These are phyloP conservation scores for Passiflora organensis DNA, from an alignment of 345 rosid species.

Conservation along the genomic window DNA sequence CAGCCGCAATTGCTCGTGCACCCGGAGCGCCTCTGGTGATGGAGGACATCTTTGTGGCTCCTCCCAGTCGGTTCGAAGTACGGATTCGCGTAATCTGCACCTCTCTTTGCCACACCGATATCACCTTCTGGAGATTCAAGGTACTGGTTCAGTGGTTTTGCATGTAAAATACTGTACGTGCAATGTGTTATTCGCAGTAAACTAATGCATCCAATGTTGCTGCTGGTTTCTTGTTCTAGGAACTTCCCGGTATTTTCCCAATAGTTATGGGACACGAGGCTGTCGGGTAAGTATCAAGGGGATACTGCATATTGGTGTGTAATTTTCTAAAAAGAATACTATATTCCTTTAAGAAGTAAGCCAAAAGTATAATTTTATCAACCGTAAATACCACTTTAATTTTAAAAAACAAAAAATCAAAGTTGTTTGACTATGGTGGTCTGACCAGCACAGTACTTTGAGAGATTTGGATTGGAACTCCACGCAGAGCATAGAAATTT, in stretches of 20 bases:
- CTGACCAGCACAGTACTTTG: too few species aligned
- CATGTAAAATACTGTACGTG: background rate
- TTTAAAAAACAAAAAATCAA: too few species aligned
- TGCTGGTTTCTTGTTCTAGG: slow-evolving; percentile 28
- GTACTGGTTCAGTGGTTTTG: slow-evolving; percentile 13
- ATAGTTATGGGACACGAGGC: slow-evolving; percentile 78
- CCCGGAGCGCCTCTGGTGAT: slow-evolving; percentile 66
- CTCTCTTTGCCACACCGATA: slow-evolving; percentile 66
- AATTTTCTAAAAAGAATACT: too few species aligned
- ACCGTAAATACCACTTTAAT: too few species aligned
- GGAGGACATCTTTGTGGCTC: slow-evolving; percentile 71
- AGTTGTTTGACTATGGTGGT: too few species aligned
- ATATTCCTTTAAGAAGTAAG: too few species aligned
- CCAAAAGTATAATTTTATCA: too few species aligned
- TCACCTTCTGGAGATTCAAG: slow-evolving; percentile 68
- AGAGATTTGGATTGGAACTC: too few species aligned
- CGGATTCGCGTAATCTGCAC: slow-evolving; percentile 71
- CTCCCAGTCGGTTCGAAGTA: slow-evolving; percentile 63
- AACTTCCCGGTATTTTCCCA: slow-evolving; percentile 55
- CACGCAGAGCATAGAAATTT: too few species aligned
- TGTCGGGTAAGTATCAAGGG: slow-evolving; percentile 36
- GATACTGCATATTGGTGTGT: too few species aligned
- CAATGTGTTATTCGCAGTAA: background rate
- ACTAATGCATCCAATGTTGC: background rate
- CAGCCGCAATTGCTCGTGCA: slow-evolving; percentile 64